Conservation (phyloP, 805 yeast genomes). For the Yamadazyma sp. region DNA sequence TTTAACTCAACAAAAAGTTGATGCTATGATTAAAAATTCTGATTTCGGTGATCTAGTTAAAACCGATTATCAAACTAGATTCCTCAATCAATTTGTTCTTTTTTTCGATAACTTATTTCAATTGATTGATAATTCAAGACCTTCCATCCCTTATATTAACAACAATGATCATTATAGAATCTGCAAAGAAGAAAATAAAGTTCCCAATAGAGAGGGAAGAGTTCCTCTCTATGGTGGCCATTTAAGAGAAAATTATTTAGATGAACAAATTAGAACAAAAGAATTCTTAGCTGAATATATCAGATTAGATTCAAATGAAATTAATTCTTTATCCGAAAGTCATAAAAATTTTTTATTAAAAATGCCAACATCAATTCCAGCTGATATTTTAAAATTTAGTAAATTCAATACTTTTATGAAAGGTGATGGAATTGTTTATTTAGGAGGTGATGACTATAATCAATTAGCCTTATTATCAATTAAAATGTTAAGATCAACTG, state of each 20-base stretch:
- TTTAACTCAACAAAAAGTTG: neutral
- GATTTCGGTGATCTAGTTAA: slow-evolving; percentile 6
- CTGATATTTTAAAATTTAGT: slow-evolving; percentile 17
- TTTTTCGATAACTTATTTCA: slow-evolving; percentile 21
- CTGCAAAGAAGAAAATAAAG: slow-evolving; percentile 16
- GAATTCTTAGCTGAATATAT: slow-evolving; percentile 22
- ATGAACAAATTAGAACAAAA: slow-evolving; percentile 27
- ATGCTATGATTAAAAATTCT: neutral
- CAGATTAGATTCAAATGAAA: slow-evolving; percentile 18
- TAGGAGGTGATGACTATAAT: slow-evolving; percentile 36
- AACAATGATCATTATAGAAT: slow-evolving; percentile 26
- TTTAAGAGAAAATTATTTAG: slow-evolving; percentile 26
- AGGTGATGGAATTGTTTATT: slow-evolving; percentile 40
- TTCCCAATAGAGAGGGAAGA: slow-evolving; percentile 22
- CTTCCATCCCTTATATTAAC: slow-evolving; percentile 20
- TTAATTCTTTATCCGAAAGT: slow-evolving; percentile 15
- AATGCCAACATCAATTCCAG: slow-evolving; percentile 23
- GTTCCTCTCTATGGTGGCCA: slow-evolving; percentile 33
- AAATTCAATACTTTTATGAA: slow-evolving; percentile 25
- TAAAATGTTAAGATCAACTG: slow-evolving; percentile 29
- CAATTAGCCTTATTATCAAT: slow-evolving; percentile 33
- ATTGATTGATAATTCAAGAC: slow-evolving; percentile 19
- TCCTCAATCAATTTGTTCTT: slow-evolving; percentile 3
- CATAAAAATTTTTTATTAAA: slow-evolving; percentile 20
- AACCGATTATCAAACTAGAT: slow-evolving; percentile 8